Percentiles rank a stretch among this genome's conserved stretches.
phyloP scores from a whole-genome alignment of 2,329 filamentous ascomycete species.

The Didymella pomorum region DNA sequence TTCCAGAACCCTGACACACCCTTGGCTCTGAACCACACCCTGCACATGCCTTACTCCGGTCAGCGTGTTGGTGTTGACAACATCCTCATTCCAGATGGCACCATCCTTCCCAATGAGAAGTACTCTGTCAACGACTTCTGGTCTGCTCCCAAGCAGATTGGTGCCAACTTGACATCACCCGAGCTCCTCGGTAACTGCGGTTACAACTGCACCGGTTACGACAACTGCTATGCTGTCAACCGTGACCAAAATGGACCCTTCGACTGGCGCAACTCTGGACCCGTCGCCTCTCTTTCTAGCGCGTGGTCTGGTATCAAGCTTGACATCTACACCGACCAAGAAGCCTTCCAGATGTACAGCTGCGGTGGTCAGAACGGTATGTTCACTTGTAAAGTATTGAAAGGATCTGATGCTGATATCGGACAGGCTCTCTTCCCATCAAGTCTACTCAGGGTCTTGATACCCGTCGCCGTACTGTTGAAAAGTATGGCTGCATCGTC shows the following conservation, averaged over 20 bases:
- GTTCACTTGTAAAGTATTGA: neutral
- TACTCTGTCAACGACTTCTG: constrained; percentile 83
- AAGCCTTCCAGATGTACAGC: constrained; percentile 86
- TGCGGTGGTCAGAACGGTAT: constrained; percentile 78
- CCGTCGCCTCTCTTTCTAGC: constrained; percentile 72
- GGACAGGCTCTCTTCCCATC: constrained; percentile 62
- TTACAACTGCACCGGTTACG: constrained; percentile 82
- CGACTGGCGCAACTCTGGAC: constrained; percentile 69
- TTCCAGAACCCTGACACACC: constrained; percentile 76
- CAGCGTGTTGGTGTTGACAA: constrained; percentile 72
- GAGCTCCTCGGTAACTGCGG: constrained; percentile 79
- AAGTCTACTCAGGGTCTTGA: constrained; percentile 75
- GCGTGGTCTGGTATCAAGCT: constrained; percentile 83
- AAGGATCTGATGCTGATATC: constrained; percentile 14
- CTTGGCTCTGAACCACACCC: constrained; percentile 72
- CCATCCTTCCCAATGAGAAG: constrained; percentile 72
- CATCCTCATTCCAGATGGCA: constrained; percentile 58
- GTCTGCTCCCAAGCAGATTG: constrained; percentile 80
- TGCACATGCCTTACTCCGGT: constrained; percentile 76
- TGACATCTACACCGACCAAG: constrained; percentile 83
- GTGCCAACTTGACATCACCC: constrained; percentile 69
- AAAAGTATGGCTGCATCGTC: constrained; percentile 84
- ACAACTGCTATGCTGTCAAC: constrained; percentile 76
- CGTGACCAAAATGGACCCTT: constrained; percentile 64
- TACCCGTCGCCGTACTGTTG: constrained; percentile 68